Base-by-base conservation (phyloP, 805 yeast genomes). In the Candida ponderosae region DNA sequence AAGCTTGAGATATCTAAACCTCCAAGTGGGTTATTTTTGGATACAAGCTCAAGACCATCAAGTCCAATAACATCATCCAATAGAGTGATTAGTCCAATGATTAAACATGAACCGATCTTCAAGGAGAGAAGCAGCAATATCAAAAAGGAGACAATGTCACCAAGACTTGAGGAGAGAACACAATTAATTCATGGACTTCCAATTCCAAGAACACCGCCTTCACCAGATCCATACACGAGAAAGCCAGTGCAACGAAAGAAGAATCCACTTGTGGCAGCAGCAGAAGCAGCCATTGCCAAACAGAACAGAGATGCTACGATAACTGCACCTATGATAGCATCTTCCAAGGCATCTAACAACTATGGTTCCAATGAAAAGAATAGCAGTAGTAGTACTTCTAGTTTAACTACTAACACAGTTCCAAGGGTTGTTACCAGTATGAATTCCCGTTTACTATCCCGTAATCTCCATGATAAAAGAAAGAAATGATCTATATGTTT, bases 401-500 rank as follows among this genome's bases (percentile, higher is more conserved):
- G 3, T 16, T 27, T 36, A 39, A 32, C 42, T 40, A 32, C 36
- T 34, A 32, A 31, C 29, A 16, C 31, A 20, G 29, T 44, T 3
- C 51, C 54, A 34, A 59, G 51, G 23, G 35, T 54, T 17, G 66
- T 77, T 17, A 76, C 82, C 3, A 62, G 76, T 14, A 63, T 71
- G 71, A 78, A 76, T 51, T 79, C 85, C 6, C 74, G 74, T 47
- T 62, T 80, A 33, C 56, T 79, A 40, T 79, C 83, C 5, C 59
- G 85, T 48, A 71, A 77, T 36, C 14, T 24, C 11, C 62, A 65
- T 18, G 57, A 77, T 42, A 68, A 63, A 39, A 68, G 62, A 51
- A 51, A 48, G 37, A 40, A 39, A 29, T 39, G 37, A 35, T 36
- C 21, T n/a, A 15, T 4, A 11, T n/a, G 29, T 27, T 27, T 21